A percentile compares a stretch with the other conserved stretches of the same genome.
Conservation (phyloP, 2,329 filamentous ascomycete genomes). For the Capronia epimyces region DNA sequence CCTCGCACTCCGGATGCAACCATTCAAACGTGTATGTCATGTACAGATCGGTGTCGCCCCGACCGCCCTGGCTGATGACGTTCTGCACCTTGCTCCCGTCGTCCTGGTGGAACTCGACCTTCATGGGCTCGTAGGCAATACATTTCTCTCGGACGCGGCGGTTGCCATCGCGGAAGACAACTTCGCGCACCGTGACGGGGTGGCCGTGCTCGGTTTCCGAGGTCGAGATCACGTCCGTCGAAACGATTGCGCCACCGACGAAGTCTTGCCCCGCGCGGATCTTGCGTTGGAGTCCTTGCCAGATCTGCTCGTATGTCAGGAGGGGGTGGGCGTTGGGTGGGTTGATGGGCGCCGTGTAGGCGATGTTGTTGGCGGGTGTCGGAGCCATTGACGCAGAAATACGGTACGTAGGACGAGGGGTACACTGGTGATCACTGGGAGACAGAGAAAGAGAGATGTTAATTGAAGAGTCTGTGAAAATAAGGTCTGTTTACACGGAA, state of each 20-base stretch:
- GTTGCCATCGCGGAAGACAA: slow-evolving; percentile 28
- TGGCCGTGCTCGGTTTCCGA: slow-evolving; percentile 20
- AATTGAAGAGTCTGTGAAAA: too few relatives aligned
- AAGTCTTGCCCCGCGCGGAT: slow-evolving; percentile 30
- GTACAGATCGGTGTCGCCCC: slow-evolving; percentile 32
- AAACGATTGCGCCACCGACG: slow-evolving; percentile 29
- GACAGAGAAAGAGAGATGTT: too few relatives aligned
- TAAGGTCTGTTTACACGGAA: too few relatives aligned
- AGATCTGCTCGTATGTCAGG: slow-evolving; percentile 36
- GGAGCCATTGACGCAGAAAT: not conserved
- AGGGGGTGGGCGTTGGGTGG: slow-evolving; percentile 30
- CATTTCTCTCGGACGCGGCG: slow-evolving; percentile 27
- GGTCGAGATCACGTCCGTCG: slow-evolving; percentile 25
- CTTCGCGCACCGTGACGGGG: slow-evolving; percentile 29
- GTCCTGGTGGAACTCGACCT: slow-evolving; percentile 30
- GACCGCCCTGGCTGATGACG: slow-evolving; percentile 33
- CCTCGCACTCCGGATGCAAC: slow-evolving; percentile 32
- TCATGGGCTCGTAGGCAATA: slow-evolving; percentile 27
- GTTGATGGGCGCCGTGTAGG: slow-evolving; percentile 38
- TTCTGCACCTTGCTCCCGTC: slow-evolving; percentile 31
- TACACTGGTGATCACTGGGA: too few relatives aligned
- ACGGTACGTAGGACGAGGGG: too few relatives aligned
- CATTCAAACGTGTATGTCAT: slow-evolving; percentile 42
- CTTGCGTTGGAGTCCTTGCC: slow-evolving; percentile 34
- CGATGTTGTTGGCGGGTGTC: slow-evolving; percentile 33